Conservation (phyloP, 2,329 filamentous ascomycete species). For the Aureobasidium lini region DNA sequence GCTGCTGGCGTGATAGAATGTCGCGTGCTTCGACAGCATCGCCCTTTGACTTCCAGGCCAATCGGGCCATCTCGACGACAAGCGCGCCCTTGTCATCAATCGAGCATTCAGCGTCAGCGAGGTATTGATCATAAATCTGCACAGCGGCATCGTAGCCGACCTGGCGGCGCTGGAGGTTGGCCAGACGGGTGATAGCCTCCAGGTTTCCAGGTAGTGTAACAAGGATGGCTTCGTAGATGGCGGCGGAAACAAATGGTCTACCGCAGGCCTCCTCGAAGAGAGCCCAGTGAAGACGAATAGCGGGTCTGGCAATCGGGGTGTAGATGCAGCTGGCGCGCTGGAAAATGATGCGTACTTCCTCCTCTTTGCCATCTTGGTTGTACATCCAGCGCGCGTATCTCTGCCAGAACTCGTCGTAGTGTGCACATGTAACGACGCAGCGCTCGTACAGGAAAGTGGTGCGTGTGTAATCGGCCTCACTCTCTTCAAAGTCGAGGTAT, state of each 20-base stretch:
- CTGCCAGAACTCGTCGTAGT: conserved; percentile 97
- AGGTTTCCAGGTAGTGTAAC: conserved; percentile 68
- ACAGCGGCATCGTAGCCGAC: conserved; percentile 78
- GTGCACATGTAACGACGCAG: conserved; percentile 83
- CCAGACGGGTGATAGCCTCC: conserved; percentile 81
- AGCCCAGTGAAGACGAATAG: conserved; percentile 81
- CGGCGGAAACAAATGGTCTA: conserved; percentile 68
- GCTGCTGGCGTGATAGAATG: conserved; percentile 73
- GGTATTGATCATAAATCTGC: conserved; percentile 70
- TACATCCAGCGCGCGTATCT: conserved; percentile 95
- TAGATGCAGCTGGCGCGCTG: conserved; percentile 77
- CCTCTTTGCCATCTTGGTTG: conserved; percentile 69
- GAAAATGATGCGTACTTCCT: conserved; percentile 88
- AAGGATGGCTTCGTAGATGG: conserved; percentile 77
- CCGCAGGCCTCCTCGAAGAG: conserved; percentile 86
- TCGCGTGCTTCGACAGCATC: conserved; percentile 72
- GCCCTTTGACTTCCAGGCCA: conserved; percentile 83
- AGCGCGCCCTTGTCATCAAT: conserved; percentile 77
- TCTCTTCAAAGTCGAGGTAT: conserved; percentile 92
- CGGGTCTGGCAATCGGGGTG: conserved; percentile 77
- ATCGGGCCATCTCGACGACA: conserved; percentile 77
- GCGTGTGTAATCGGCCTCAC: conserved; percentile 66
- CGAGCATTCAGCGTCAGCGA: conserved; percentile 64
- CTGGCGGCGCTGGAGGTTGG: conserved; percentile 78
- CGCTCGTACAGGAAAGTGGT: conserved; percentile 85